Conservation (phyloP, 2,329 filamentous ascomycete genomes). For the Aspergillus niger region DNA sequence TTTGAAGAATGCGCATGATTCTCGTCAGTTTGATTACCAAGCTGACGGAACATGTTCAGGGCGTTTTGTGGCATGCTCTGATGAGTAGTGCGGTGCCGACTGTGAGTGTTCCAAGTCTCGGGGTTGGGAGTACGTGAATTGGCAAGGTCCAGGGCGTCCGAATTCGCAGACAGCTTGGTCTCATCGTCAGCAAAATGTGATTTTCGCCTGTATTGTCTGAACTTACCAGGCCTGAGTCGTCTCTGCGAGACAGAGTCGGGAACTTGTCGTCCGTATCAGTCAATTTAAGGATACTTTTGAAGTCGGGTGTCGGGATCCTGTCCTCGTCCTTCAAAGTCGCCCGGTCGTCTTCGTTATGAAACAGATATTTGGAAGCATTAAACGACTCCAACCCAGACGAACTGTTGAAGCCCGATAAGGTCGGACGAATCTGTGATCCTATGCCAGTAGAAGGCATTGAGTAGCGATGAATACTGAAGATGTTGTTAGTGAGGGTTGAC, state of each 20-base stretch:
- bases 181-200: slow-evolving; percentile 41
- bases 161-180: slow-evolving; percentile 74
- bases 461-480: slow-evolving; percentile 75
- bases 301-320: slow-evolving; percentile 61
- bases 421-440: slow-evolving; percentile 35
- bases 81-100: slow-evolving; percentile 67
- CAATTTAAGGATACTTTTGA: slow-evolving; percentile 70
- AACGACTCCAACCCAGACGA: slow-evolving; percentile 70
- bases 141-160: slow-evolving; percentile 77
- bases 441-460: slow-evolving; percentile 77
- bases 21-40: slow-evolving; percentile 35
- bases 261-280: slow-evolving; percentile 81
- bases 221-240: slow-evolving; percentile 59
- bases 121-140: slow-evolving; percentile 67
- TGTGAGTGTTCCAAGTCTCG: slow-evolving; percentile 66
- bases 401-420: slow-evolving; percentile 31
- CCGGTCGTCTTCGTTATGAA: slow-evolving; percentile 76
- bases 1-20: slow-evolving; percentile 28
- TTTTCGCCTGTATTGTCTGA: neutral
- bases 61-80: slow-evolving; percentile 62
- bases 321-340: slow-evolving; percentile 48
- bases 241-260: slow-evolving; percentile 62
- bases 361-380: slow-evolving; percentile 82
- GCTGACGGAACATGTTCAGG: slow-evolving; percentile 43
- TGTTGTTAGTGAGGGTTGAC: slow-evolving; percentile 3